Percentiles rank a stretch among this genome's conserved stretches.
phyloP scores from a whole-genome alignment of 2,329 filamentous ascomycete species.

The Moelleriella libera region DNA sequence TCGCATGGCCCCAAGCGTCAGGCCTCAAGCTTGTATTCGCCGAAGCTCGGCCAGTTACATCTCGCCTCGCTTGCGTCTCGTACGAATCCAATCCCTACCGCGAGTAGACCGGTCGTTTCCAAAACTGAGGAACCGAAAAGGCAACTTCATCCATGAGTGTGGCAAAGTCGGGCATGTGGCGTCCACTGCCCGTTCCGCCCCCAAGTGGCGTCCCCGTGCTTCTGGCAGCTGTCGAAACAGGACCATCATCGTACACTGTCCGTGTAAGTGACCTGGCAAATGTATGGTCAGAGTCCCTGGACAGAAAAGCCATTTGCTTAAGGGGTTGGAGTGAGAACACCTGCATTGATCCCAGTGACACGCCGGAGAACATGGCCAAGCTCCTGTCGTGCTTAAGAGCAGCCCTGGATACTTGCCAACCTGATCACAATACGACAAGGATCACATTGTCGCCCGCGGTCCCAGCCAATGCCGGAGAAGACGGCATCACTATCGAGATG shows the following conservation, averaged over 20 bases:
- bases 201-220: slow-evolving; percentile 40
- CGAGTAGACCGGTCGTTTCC: too few relatives aligned
- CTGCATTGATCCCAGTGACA: slow-evolving; percentile 60
- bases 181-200: slow-evolving; percentile 16
- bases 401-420: slow-evolving; percentile 32
- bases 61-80: slow-evolving; percentile 1
- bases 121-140: neutral
- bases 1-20: neutral
- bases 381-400: slow-evolving; percentile 49
- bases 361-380: slow-evolving; percentile 50
- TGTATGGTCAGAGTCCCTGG: slow-evolving; percentile 57
- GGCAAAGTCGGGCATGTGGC: slow-evolving; percentile 21
- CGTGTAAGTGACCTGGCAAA: slow-evolving; percentile 58
- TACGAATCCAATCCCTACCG: neutral
- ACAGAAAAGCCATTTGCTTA: slow-evolving; percentile 44
- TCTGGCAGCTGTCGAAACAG: slow-evolving; percentile 46
- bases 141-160: slow-evolving; percentile 12
- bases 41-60: slow-evolving; percentile 5
- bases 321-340: slow-evolving; percentile 50
- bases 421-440: slow-evolving; percentile 27
- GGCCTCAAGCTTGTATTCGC: slow-evolving; percentile 5
- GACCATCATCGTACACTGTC: slow-evolving; percentile 43
- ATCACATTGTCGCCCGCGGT: slow-evolving; percentile 25
- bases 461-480: slow-evolving; percentile 18
- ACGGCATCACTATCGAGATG: slow-evolving; percentile 36